Evolutionary conservation across 176 grass and related monocot species (phyloP), one percentile per base, ranked within the genome.

Genomic region (Triticum dicoccoides): DNA sequence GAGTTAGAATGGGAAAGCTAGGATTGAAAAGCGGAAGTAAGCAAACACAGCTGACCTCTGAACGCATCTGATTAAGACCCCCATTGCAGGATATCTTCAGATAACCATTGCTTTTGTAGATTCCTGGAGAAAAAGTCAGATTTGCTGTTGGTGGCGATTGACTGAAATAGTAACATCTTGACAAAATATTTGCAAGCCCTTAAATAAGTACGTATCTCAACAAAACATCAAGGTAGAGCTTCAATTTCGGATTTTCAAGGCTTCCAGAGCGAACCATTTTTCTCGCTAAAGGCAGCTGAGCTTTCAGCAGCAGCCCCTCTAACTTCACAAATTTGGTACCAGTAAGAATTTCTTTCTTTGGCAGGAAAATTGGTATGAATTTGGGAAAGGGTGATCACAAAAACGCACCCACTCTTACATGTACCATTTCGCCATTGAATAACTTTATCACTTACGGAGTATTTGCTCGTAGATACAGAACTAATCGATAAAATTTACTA

Each of bases 41-140:
- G 21, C 8, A 82, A 63, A 73, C 80, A 39, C 13, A 63, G 89
- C 49, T 71, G 34, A 95, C 96, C 88, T 95, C 96, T 20, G 96
- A 88, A 61, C 96, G 96, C 96, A 98, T 98, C 87, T 98, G 96
- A 89, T 98, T 98, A 82, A 98, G 86, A 33, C 96, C 96, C 4
- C 96, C 96, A 80, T 98, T 98, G 90, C 96, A 98, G 72, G 93
- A 98, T 89, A 98, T 84, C 88, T 89, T 92, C 52, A 95, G 86
- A 89, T 94, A 95, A 29, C 96, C 93, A 64, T 95, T 98, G 80
- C 96, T 98, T 61, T 27, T 94, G 81, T 98, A 95, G 24, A 92
- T 82, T 83, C 96, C 96, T 98, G 82, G 30, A 62, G 77, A 41
- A 89, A 45, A 10, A 83, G 76, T 41, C 56, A 69, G 34, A 77